Base-by-base conservation (phyloP, 495 filamentous ascomycete species). In the Bacidia gigantensis region DNA sequence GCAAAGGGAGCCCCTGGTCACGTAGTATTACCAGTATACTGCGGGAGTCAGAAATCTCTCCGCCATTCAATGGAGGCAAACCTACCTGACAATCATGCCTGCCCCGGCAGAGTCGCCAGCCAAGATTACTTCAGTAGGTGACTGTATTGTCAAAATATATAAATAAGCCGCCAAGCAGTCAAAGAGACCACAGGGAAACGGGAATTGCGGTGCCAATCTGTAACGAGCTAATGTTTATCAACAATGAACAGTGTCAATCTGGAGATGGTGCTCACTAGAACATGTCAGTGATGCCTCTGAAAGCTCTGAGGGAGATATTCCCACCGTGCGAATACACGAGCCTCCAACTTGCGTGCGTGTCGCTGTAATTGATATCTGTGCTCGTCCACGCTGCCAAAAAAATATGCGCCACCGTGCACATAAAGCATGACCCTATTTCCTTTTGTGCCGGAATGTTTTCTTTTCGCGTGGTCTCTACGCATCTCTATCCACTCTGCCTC, bases 401-500 rank as follows among this genome's bases (percentile, higher is more conserved):
- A 86, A 61, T 86, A 86, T 23, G 83, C 82, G 1, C 82, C 82
- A 2, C 90, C 90, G 61, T 96, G 90, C 9, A 96, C 75, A 66
- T 97, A 97, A 22, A 97, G 70, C 83, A 97, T 94, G 22, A 92
- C 81, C 24, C 86, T 78, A 57, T 82, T 85, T 7, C 75, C 72
- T 25, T 75, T 66, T 46, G 76, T 73, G 2, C 64, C 67, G 0
- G 65, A 65, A 60, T 73, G 73, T 65, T 82, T 84, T 50, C 83
- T 75, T 60, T 82, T 76, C 45, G 82, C 67, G 58, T 89, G 84
- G 58, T 96, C 85, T 50, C 76, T 73, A 51, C 79, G 79, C 89
- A 95, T 95, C 72, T 95, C 92, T 56, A 97, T 83, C 90, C 87
- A 96, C 63, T 97, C 92, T 1, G 84, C 88, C 61, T 79, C 80